phyloP scores from a whole-genome alignment of 768 basidiomycete genomes.

The Kwoniella newhampshirensis region DNA sequence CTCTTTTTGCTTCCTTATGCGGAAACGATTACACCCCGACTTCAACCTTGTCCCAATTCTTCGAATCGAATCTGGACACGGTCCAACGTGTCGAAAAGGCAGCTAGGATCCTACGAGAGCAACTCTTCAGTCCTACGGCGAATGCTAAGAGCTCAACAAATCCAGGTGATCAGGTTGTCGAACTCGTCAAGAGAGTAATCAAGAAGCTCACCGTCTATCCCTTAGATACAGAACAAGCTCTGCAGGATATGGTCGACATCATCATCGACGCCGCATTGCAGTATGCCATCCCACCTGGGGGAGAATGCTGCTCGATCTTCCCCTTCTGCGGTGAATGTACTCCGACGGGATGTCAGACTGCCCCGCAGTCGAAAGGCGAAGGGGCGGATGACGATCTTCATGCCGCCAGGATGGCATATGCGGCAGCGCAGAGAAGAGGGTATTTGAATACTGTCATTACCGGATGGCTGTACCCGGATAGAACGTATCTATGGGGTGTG shows the following conservation, averaged over 20 bases:
- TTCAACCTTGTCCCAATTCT: constrained; percentile 29
- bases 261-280: constrained; percentile 50
- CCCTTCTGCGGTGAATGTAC: constrained; percentile 40
- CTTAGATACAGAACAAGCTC: constrained; percentile 30
- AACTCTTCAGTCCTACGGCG: constrained; percentile 21
- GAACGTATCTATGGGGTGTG: constrained; percentile 39
- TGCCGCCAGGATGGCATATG: constrained; percentile 15
- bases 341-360: constrained; percentile 18
- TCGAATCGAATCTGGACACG: constrained; percentile 25
- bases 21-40: constrained; percentile 50
- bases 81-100: constrained; percentile 44
- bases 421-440: constrained; percentile 29
- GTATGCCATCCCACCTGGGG: constrained; percentile 39
- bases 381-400: not conserved
- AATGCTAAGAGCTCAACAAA: constrained; percentile 12
- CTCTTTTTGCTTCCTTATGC: constrained; percentile 45
- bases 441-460: constrained; percentile 25
- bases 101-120: constrained; percentile 47
- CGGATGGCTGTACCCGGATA: constrained; percentile 42
- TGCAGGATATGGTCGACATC: constrained; percentile 37
- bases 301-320: constrained; percentile 32
- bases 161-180: constrained; percentile 46
- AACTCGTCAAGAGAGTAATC: constrained; percentile 40
- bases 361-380: not conserved
- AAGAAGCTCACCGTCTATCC: constrained; percentile 35